Evolutionary conservation across 805 yeast species (phyloP).

Genomic region (Wickerhamomyces queroliae): DNA sequence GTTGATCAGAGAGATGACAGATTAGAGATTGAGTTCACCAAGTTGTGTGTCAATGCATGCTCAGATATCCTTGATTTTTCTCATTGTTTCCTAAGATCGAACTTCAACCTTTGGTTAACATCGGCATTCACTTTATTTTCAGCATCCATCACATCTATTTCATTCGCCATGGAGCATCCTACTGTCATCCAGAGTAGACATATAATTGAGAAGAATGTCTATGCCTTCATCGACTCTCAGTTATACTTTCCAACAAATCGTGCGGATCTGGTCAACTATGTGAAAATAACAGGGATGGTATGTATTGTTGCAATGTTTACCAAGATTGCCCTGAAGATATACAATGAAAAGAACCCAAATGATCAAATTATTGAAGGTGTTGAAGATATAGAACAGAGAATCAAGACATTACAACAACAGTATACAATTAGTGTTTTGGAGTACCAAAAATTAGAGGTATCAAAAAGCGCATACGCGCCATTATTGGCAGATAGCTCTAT

Average conservation of each 20-base stretch:
- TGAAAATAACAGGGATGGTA: constrained; percentile 2
- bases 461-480: too few species aligned
- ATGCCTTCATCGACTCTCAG: not conserved
- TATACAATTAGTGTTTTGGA: not conserved
- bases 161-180: constrained; percentile 6
- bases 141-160: constrained; percentile 4
- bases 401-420: not conserved
- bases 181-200: constrained; percentile 2
- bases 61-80: constrained; percentile 6
- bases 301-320: constrained; percentile 3
- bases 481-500: too few species aligned
- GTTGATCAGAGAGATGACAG: not conserved
- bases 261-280: constrained; percentile 5
- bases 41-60: constrained; percentile 5
- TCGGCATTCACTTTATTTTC: constrained; percentile 4
- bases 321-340: constrained; percentile 4
- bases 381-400: not conserved
- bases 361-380: not conserved
- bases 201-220: not conserved
- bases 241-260: constrained; percentile 1
- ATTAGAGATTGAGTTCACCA: not conserved
- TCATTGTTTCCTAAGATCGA: not conserved
- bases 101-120: constrained; percentile 2
- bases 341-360: constrained; percentile 1
- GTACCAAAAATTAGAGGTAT: too few species aligned